phyloP scores from a whole-genome alignment of 495 filamentous ascomycete genomes.

The Penicillium roqueforti region DNA sequence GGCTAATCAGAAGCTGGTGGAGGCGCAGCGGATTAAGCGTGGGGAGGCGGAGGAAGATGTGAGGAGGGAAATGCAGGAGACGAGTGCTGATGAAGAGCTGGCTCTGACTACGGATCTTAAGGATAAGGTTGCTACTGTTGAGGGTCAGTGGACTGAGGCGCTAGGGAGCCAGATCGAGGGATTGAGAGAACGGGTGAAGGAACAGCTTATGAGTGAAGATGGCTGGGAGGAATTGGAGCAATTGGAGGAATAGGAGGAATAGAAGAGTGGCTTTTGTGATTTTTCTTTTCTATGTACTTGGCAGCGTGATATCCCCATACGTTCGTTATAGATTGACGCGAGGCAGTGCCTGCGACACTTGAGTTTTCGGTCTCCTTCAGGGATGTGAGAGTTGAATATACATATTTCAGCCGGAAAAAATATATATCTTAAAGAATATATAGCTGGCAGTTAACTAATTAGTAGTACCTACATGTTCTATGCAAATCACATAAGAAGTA shows the following conservation, averaged over 20 bases:
- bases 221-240: slow-evolving; percentile 68
- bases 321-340: slow-evolving; percentile 19
- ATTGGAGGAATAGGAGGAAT: slow-evolving; percentile 35
- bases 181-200: slow-evolving; percentile 53
- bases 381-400: not conserved
- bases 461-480: too few species aligned
- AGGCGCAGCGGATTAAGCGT: slow-evolving; percentile 53
- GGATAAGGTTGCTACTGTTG: slow-evolving; percentile 83
- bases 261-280: slow-evolving; percentile 3
- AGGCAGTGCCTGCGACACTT: slow-evolving; percentile 9
- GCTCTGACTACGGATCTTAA: slow-evolving; percentile 80
- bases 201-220: slow-evolving; percentile 61
- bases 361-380: slow-evolving; percentile 2
- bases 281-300: slow-evolving; percentile 11
- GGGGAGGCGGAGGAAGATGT: slow-evolving; percentile 52
- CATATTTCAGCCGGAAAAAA: not conserved
- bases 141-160: slow-evolving; percentile 78
- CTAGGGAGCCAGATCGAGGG: slow-evolving; percentile 56
- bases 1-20: slow-evolving; percentile 52
- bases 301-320: slow-evolving; percentile 31
- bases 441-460: too few species aligned
- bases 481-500: too few species aligned
- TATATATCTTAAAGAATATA: too few species aligned
- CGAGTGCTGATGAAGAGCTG: slow-evolving; percentile 59
- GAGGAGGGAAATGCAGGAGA: slow-evolving; percentile 53